phyloP scores from a whole-genome alignment of 2,329 filamentous ascomycete species.

The Phoma sp. region DNA sequence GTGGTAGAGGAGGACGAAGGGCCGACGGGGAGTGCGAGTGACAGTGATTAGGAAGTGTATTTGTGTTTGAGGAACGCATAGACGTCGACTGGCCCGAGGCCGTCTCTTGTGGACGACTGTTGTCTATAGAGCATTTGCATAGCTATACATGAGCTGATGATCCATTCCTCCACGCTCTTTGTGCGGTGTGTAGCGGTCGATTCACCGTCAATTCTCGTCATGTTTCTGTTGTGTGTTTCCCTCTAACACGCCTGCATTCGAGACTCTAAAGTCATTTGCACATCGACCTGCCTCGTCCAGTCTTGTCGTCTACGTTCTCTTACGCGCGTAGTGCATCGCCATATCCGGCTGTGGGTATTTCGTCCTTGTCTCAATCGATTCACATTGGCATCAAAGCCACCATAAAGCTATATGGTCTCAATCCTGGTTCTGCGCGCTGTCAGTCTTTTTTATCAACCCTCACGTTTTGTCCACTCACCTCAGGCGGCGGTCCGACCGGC shows the following conservation, averaged over 20 bases:
- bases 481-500: constrained; percentile 69
- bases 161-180: background rate
- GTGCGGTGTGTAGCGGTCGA: background rate
- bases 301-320: background rate
- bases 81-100: background rate
- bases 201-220: background rate
- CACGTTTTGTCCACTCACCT: constrained; percentile 51
- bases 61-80: background rate
- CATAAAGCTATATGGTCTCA: background rate
- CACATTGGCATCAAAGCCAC: background rate
- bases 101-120: background rate
- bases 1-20: constrained; percentile 57
- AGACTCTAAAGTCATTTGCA: background rate
- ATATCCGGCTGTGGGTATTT: background rate
- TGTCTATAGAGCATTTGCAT: constrained; percentile 2
- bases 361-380: background rate
- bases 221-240: background rate
- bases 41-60: constrained; percentile 43
- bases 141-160: background rate
- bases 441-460: background rate
- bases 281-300: background rate
- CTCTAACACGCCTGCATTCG: background rate
- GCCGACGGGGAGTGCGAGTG: constrained; percentile 56
- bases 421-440: constrained; percentile 6
- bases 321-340: background rate